Evolutionary conservation across 345 rosid species (phyloP).

Genomic region (Iberis pinnata): DNA sequence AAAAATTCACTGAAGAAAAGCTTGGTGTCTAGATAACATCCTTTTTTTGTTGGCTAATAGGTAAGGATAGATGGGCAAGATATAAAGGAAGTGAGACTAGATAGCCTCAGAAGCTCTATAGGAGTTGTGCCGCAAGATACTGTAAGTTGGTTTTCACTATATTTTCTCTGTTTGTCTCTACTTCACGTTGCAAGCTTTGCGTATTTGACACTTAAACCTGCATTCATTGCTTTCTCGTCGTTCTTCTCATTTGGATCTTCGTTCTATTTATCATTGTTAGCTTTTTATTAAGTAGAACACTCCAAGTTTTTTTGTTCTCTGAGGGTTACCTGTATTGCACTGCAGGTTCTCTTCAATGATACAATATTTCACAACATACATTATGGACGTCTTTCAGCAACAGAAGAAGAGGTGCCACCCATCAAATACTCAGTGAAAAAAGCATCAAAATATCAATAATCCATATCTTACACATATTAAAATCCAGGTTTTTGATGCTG

Average conservation of each 20-base stretch:
- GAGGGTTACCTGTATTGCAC: constrained; percentile 22
- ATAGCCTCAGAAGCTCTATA: constrained; percentile 62
- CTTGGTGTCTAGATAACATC: constrained; percentile 7
- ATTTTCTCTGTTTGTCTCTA: neutral
- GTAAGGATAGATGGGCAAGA: constrained; percentile 82
- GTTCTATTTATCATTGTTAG: neutral
- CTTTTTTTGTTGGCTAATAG: constrained; percentile 33
- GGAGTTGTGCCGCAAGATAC: constrained; percentile 99
- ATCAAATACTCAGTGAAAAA: constrained; percentile 6
- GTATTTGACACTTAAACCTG: neutral
- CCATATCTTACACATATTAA: constrained; percentile 11
- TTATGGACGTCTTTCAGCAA: constrained; percentile 88
- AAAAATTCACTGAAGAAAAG: constrained; percentile 3
- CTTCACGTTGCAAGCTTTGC: neutral
- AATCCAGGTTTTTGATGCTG: constrained; percentile 88
- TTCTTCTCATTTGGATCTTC: neutral
- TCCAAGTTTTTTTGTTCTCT: constrained; percentile 14
- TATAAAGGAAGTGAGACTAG: constrained; percentile 60
- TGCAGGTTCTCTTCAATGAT: constrained; percentile 93
- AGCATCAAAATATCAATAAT: neutral
- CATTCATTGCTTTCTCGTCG: neutral
- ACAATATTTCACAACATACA: constrained; percentile 92
- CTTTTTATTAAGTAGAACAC: neutral
- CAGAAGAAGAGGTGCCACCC: constrained; percentile 67
- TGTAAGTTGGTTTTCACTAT: constrained; percentile 40